A percentile compares a stretch with the other conserved stretches of the same genome.
phyloP scores from a whole-genome alignment of 768 basidiomycete genomes.

The Amyloporia xantha region DNA sequence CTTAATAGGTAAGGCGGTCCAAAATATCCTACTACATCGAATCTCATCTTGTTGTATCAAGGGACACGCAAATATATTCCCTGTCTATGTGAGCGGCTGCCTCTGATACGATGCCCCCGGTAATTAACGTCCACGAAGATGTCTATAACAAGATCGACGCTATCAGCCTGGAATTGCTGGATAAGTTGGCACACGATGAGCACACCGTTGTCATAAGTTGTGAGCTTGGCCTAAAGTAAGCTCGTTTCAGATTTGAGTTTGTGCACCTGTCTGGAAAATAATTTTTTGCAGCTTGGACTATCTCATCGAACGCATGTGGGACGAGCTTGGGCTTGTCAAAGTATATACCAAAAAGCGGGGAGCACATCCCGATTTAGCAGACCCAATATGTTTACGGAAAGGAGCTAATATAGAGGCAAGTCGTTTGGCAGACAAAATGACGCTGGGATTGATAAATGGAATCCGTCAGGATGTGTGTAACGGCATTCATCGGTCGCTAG shows the following conservation, averaged over 20 bases:
- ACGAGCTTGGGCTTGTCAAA: constrained; percentile 74
- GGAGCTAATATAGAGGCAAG: constrained; percentile 89
- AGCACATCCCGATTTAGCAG: constrained; percentile 83
- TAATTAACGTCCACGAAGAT: constrained; percentile 37
- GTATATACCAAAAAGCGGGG: constrained; percentile 98
- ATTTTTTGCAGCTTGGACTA: constrained; percentile 55
- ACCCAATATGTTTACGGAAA: constrained; percentile 85
- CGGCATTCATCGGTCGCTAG: constrained; percentile 86
- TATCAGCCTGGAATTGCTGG: constrained; percentile 75
- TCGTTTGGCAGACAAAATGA: not conserved
- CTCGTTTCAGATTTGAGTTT: too few species aligned
- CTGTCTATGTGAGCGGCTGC: constrained; percentile 63
- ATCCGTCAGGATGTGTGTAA: constrained; percentile 72
- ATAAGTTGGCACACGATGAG: constrained; percentile 76
- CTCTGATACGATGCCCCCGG: constrained; percentile 3
- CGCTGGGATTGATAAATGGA: not conserved
- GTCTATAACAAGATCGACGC: constrained; percentile 97
- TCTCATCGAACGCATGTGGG: constrained; percentile 74
- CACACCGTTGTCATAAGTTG: constrained; percentile 94
- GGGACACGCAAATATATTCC: constrained; percentile 93
- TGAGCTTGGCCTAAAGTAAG: constrained; percentile 85
- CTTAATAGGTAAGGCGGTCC: constrained; percentile 60
- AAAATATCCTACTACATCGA: too few species aligned
- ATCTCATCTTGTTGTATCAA: constrained; percentile 25
- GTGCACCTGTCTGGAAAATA: too few species aligned